Base-by-base conservation (phyloP, 2,329 filamentous ascomycete genomes). In the Penicillium corylophilum region DNA sequence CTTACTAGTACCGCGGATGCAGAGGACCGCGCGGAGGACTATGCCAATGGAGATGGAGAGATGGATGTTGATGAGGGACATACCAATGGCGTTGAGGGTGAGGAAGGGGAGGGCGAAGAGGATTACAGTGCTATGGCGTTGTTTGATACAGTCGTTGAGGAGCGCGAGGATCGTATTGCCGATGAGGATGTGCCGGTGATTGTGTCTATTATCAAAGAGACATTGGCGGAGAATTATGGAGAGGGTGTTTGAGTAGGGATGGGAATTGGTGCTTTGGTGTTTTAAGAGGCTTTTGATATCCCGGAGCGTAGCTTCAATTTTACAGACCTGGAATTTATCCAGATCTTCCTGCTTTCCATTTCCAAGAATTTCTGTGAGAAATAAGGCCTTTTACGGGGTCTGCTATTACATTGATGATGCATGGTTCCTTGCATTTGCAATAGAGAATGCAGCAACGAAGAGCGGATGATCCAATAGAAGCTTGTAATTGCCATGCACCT, bases 91-190 rank as follows among this genome's bases (percentile, higher is more conserved):
- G 60, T 46, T 54, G 50, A 35, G 2, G 35, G 9, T 44, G 50
- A 39, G 53, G 54, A 39, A 52, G 49, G 36, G 16, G 66, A 61
- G n/a, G 51, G 60, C 36, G 67, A 64, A 24, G 66, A 66, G 15
- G 68, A 71, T 61, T 69, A 68, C 33, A 68, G 68, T 9, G 67
- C 71, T 23, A 53, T 70, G 44, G 71, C 69, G 26, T 51, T 74
- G 46, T 59, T 75, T 44, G 70, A 74, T 58, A 64, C 67, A 35
- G 65, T 76, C 23, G 69, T 76, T 61, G 74, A 76, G 59, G 73
- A 75, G 60, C 57, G 71, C 12, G 72, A 75, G 56, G 67, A 71
- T 55, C 62, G 74, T 38, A 62, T 76, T 36, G 64, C 62, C 15
- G 63, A 72, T 47, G 71, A 73, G 40, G 64, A 74, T 57, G 64